These are phyloP conservation scores for Aspergillus sp. DNA, from an alignment of 2,329 filamentous ascomycete genomes.

Conservation along the genomic window DNA sequence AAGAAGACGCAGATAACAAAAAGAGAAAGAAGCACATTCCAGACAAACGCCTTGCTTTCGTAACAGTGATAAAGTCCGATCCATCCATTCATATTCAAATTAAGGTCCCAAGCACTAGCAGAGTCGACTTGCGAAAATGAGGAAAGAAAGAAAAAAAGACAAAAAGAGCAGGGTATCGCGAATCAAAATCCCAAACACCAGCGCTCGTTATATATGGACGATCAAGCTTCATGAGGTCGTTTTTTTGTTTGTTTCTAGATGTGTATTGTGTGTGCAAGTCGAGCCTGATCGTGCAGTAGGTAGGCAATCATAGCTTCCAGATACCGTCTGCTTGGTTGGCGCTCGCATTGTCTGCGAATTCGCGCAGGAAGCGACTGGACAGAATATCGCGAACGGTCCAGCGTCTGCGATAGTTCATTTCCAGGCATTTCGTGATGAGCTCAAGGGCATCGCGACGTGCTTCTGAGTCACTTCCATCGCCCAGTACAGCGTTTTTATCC, in stretches of 20 bases:
- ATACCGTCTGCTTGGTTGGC: conserved; percentile 31
- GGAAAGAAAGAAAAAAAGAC: background rate
- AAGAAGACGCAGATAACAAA: background rate
- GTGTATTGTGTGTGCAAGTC: background rate
- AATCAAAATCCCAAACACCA: conserved; percentile 26
- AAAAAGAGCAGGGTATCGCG: conserved; percentile 31
- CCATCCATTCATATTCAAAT: background rate
- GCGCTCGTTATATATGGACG: conserved; percentile 16
- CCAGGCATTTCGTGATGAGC: conserved; percentile 60
- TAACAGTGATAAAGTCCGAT: background rate
- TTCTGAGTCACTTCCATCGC: conserved; percentile 38
- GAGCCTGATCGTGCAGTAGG: background rate
- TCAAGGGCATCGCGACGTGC: conserved; percentile 51
- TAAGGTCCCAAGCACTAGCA: background rate
- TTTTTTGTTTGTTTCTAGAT: conserved; percentile 4
- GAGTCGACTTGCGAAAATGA: background rate
- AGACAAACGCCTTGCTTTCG: conserved; percentile 3
- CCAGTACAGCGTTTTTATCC: conserved; percentile 52
- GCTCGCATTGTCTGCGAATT: conserved; percentile 33
- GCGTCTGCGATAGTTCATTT: conserved; percentile 55
- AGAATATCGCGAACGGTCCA: conserved; percentile 60
- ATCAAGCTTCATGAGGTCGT: conserved; percentile 8
- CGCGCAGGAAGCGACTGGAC: conserved; percentile 55
- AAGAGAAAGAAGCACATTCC: background rate
- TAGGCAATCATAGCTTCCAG: conserved; percentile 36